These are phyloP conservation scores for Serendipita sp. DNA, from an alignment of 1,284 basidiomycete species.

Conservation along the genomic window DNA sequence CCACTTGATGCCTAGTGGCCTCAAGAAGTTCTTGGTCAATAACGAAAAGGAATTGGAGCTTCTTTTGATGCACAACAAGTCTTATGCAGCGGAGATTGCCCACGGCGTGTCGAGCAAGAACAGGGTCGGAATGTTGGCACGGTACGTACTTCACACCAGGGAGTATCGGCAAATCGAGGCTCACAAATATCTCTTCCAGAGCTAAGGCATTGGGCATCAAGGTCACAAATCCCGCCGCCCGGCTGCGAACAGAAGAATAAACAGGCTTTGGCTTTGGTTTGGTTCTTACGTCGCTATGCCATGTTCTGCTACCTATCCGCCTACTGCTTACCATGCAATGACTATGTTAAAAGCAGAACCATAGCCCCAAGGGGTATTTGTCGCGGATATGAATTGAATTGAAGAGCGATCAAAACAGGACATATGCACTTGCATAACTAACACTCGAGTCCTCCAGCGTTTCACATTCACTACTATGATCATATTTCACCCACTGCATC, in stretches of 20 bases:
- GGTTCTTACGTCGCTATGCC: background rate
- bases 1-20: slow-evolving; percentile 85
- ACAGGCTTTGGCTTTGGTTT: background rate
- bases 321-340: background rate
- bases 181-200: slow-evolving; percentile 28
- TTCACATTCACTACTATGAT: slow-evolving; percentile 74
- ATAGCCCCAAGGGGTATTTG: background rate
- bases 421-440: slow-evolving; percentile 84
- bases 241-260: slow-evolving; percentile 93
- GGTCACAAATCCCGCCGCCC: slow-evolving; percentile 90
- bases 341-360: background rate
- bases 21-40: slow-evolving; percentile 88
- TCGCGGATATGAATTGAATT: background rate
- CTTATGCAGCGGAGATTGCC: slow-evolving; percentile 91
- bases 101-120: slow-evolving; percentile 96
- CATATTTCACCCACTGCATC: slow-evolving; percentile 75
- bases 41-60: slow-evolving; percentile 87
- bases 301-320: background rate
- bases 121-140: slow-evolving; percentile 83
- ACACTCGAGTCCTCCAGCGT: slow-evolving; percentile 73
- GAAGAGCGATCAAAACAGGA: slow-evolving; percentile 30
- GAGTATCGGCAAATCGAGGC: background rate
- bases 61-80: slow-evolving; percentile 96
- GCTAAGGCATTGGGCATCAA: slow-evolving; percentile 83
- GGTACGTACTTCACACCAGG: slow-evolving; percentile 32